Evolutionary conservation across 2,329 filamentous ascomycete species (phyloP), one percentile per base, ranked within the genome.

Genomic region (Elsinoe batatas): DNA sequence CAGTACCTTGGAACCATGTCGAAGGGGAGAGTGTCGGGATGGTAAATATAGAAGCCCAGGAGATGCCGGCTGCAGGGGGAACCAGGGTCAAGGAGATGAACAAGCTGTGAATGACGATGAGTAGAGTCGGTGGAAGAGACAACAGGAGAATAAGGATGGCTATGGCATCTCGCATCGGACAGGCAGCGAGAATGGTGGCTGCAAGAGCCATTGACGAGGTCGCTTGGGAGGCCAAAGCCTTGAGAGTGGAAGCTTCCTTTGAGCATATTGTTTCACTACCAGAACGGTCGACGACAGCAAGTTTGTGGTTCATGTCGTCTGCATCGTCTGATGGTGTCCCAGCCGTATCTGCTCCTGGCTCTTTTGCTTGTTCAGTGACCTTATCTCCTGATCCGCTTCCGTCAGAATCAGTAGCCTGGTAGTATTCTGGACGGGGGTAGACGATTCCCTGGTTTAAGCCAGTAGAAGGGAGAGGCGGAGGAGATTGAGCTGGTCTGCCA

Each of bases 91-190:
- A 80, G 61, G 90, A 85, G 62, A 91, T 90, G 72, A 96, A 97
- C 62, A 95, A 80, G 67, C 90, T 85, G 71, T 96, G 94, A 65
- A 95, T 88, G 69, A 89, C 78, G 61, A 90, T 91, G 65, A 96
- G 79, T 57, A 91, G 84, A 65, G 91, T 84, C 18, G 91, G 88
- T 30, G 91, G 91, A 8, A 96, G 82, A 68, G 95, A 91, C 72
- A 96, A 87, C 62, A 97, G 81, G 64, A 96, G 87, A 72, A 96
- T 95, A 69, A 97, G 83, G 66, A 97, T 95, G 68, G 91, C 90
- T 72, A 96, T 88, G 59, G 91, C 95, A 74, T 97, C 91, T 74
- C 89, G 87, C 67, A 95, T 83, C 54, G 91, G 91, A 65, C 91
- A 91, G 53, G 90, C 89, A 65, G 83, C 84, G 68, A 97, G 81